A percentile compares a stretch with the other conserved stretches of the same genome.
Evolutionary conservation across 225 moss, liverwort and hornwort species (phyloP).

Genomic region (Antitrichia curtipendula): DNA sequence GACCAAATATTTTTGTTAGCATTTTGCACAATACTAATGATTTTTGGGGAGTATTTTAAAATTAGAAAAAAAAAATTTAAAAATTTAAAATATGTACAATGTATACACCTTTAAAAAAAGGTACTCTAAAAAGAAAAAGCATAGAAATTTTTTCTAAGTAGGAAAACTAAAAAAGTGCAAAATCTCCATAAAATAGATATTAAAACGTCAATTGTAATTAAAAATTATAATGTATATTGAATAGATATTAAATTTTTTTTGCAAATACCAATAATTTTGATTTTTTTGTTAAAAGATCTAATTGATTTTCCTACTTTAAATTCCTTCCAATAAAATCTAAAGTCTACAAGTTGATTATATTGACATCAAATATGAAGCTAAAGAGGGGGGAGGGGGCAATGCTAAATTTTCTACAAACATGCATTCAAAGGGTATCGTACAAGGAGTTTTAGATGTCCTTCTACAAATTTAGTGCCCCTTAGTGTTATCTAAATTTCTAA

Average conservation of each 20-base stretch:
- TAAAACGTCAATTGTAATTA: too few species aligned
- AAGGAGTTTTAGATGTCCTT: background rate
- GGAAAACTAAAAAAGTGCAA: too few species aligned
- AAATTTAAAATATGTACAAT: too few species aligned
- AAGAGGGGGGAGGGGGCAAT: accelerated
- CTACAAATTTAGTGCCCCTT: background rate
- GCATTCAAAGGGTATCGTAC: background rate
- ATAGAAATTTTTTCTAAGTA: too few species aligned
- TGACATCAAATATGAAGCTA: background rate
- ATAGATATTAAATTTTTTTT: background rate
- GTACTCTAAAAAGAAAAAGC: too few species aligned
- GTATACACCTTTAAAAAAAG: too few species aligned
- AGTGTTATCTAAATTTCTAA: background rate
- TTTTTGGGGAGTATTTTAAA: too few species aligned
- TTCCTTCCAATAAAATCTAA: background rate
- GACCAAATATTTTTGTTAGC: too few species aligned
- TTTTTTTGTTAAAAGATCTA: background rate
- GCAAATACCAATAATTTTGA: background rate
- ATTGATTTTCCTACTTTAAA: background rate
- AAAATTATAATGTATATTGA: accelerated
- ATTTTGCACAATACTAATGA: too few species aligned
- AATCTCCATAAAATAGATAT: too few species aligned
- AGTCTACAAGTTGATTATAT: background rate
- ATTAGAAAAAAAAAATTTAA: too few species aligned
- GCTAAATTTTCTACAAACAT: too few species aligned